These are phyloP conservation scores for Curvularia spicifera DNA, from an alignment of 2,329 filamentous ascomycete genomes.

Conservation along the genomic window DNA sequence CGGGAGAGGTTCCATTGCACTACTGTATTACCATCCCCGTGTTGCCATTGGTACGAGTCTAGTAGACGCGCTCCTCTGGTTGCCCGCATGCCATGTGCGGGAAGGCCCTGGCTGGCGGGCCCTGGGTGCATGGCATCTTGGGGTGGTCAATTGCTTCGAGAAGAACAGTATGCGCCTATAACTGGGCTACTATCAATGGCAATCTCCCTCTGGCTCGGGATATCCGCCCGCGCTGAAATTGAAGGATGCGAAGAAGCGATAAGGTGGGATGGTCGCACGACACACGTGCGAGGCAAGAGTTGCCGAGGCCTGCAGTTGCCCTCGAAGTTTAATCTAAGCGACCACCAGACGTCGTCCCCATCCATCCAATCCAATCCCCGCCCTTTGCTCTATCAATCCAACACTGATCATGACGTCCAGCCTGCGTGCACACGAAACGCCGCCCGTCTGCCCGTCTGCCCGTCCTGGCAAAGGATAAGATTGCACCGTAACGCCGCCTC, in stretches of 20 bases:
- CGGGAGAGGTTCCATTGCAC: constrained; percentile 8
- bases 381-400: constrained; percentile 11
- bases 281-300: constrained; percentile 2
- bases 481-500: not conserved
- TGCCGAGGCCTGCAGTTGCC: not conserved
- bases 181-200: too few species aligned
- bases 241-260: not conserved
- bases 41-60: not conserved
- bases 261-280: not conserved
- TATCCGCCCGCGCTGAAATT: not conserved
- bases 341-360: not conserved
- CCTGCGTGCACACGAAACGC: not conserved
- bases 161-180: not conserved
- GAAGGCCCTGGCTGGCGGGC: not conserved
- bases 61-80: constrained; percentile 2
- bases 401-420: constrained; percentile 4
- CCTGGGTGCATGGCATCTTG: not conserved
- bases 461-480: not conserved
- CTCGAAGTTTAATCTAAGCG: constrained; percentile 14
- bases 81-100: constrained; percentile 1
- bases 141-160: not conserved
- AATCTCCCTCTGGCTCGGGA: not conserved
- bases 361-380: constrained; percentile 15
- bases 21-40: not conserved
- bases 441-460: not conserved